Evolutionary conservation across 257 asterid genomes (phyloP), one percentile per base, ranked within the genome.

Genomic region (Leonotis leonurus): DNA sequence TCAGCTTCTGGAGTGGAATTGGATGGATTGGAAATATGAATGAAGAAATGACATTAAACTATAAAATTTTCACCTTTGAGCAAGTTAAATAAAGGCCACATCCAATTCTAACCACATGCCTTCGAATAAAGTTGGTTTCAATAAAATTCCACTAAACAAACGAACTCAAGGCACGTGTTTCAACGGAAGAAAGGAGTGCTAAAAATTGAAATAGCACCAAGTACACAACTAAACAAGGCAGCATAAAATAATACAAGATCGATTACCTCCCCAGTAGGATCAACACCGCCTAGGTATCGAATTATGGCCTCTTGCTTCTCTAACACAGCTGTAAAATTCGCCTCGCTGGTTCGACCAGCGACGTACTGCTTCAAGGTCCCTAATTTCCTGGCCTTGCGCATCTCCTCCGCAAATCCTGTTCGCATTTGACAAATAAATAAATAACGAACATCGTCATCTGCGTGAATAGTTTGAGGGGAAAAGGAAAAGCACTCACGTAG

Each of bases 301-400:
- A 92, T 56, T 40, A 92, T 83, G 29, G 89, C 93, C 71, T 92
- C 90, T 50, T 92, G 95, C 86, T 77, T 92, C 84, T 78, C 77
- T 53, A 88, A 86, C 6, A 90, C 89, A 8, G 80, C 83, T 12
- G 85, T 58, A 55, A 84, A 81, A 44, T 87, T 81, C 44, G 92
- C 89, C 69, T 83, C 93, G 37, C 89, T 86, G 73, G 90, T 56
- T 67, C 95, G 56, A 58, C 98, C 95, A 60, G 83, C 93, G 1
- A 83, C 78, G 60, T 60, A 86, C 64, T 84, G 81, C 83, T 92
- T 88, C 75, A 85, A 64, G 5, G 75, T 53, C 62, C 86, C 80
- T 61, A 88, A 18, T 68, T 88, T 88, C 80, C 95, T 84, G 16
- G 95, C 95, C 73, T 69, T 84, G 71, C 90, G 70, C 90, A 88